Base-by-base conservation (phyloP, 2,329 filamentous ascomycete species). In the Trichophyton rubrum region DNA sequence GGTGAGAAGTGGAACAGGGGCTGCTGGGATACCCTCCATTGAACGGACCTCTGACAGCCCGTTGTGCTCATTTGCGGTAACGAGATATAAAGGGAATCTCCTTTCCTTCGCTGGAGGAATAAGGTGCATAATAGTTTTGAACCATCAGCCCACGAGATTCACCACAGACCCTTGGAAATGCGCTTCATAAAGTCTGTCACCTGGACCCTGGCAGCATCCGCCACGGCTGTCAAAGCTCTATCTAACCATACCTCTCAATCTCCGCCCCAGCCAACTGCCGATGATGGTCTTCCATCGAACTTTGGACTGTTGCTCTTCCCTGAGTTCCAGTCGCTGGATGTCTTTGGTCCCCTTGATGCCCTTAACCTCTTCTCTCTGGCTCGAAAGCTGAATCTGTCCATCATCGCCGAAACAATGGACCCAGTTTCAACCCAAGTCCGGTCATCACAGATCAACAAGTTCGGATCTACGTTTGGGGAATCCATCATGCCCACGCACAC, bases 401-500 rank as follows among this genome's bases (percentile, higher is more conserved):
- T 75, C 5, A 67, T 73, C 49, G 65, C 71, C 7, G 62, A 68
- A 17, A 70, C 65, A 13, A 64, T 72, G 1, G 68, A 71, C 13
- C 69, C 72, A 1, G 67, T 73, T 3, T 65, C 68, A 7, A 71
- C 69, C n/a, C 66, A 67, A 35, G 58, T 56, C 20, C 51, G 43
- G 9, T 57, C 35, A 33, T 59, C 62, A 47, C 40, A 38, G 13
- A 57, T 56, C 22, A 59, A 59, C 38, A 20, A 38, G 38, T 41
- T 58, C 8, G 60, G 65, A 8, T 69, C 66, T 30, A 64, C 63
- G 30, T 72, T 73, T 58, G 68, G 68, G 17, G 70, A 79, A 60
- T 64, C 65, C 24, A 67, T 79, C 35, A 63, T 78, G 3, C 79
- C 79, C 2, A 81, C 79, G 5, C 77, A 80, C 66, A 86, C 83